Base-by-base conservation (phyloP, 2,329 filamentous ascomycete genomes). In the Penicillium sumatraense region DNA sequence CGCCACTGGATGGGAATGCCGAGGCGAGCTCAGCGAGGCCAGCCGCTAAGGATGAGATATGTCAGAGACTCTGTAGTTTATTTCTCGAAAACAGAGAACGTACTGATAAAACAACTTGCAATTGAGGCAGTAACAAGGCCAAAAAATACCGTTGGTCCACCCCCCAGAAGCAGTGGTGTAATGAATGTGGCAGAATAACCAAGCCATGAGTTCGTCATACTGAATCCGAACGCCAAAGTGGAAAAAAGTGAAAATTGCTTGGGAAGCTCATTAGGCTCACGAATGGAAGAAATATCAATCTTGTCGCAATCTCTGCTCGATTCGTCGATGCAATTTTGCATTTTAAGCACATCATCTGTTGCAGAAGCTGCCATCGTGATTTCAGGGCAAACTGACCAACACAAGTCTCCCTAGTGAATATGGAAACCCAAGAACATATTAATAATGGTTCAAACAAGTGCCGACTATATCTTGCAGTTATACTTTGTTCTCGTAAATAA, bases 131-230 rank as follows among this genome's bases (percentile, higher is more conserved):
- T 60, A 11, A 71, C 53, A 3, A 63, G 26, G 2, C 61, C 68
- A 16, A 55, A 68, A 18, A 71, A 53, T 14, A 68, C 57, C 0
- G 49, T 57, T 31, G 65, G 64, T 1, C 67, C 60, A 7, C 65
- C 68, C 1, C 68, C 70, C 33, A 61, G 53, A 3, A 57, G 16
- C 11, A 72, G 44, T 11, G 61, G 59, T 11, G 54, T 57, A 3
- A 56, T 48, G 21, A 69, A 59, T 8, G 51, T 61, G 3, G 61
- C 62, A 7, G 61, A 54, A 41, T 68, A 71, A 4, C 63, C 69
- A 9, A 69, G 44, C 70, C 71, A 73, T 11, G 68, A 67, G 51
- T 71, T 73, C 2, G 68, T 71, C 27, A 71, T 66, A 21, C 53
- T 61, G 35, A 68, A 70, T 9, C 60, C 67, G 7, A 71, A 54